Conservation (phyloP, 352 stramenopile genomes). For the Phytopythium oedochilum region DNA sequence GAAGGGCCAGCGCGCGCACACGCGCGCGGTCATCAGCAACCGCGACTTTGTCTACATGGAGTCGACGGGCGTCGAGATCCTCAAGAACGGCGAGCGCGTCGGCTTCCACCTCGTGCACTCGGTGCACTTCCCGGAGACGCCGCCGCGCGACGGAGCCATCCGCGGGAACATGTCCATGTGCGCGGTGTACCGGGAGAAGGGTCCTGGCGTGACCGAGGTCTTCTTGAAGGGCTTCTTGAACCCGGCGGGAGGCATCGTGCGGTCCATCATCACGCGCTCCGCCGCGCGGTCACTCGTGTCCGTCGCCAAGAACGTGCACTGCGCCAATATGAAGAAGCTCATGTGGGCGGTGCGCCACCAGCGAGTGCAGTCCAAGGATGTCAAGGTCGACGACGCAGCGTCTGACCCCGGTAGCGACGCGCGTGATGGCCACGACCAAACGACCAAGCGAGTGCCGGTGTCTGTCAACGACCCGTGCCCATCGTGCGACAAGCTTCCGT, state of each 20-base stretch:
- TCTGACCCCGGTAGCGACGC: neutral
- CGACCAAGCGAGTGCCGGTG: neutral
- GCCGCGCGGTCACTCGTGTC: conserved; percentile 27
- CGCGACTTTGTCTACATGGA: conserved; percentile 46
- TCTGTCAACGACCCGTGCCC: conserved; percentile 2
- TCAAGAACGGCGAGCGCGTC: conserved; percentile 33
- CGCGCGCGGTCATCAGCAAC: conserved; percentile 35
- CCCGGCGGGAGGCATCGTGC: conserved; percentile 26
- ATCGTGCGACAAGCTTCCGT: conserved; percentile 1
- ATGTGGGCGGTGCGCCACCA: conserved; percentile 33
- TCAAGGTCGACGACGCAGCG: conserved; percentile 1
- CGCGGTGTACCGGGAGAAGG: conserved; percentile 47
- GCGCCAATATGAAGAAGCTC: conserved; percentile 63
- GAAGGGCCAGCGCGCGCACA: conserved; percentile 19
- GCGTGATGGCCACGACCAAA: neutral
- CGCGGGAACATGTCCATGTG: conserved; percentile 56
- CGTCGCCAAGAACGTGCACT: conserved; percentile 31
- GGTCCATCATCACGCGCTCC: conserved; percentile 24
- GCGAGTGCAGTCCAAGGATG: conserved; percentile 6
- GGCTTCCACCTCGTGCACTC: conserved; percentile 38
- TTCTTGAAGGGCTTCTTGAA: conserved; percentile 51
- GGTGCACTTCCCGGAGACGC: conserved; percentile 41
- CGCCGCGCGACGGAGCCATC: conserved; percentile 21
- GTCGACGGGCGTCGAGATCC: conserved; percentile 27
- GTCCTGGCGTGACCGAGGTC: conserved; percentile 38